Evolutionary conservation across 2,329 filamentous ascomycete genomes (phyloP), one percentile per base, ranked within the genome.

Genomic region (Fusarium subglutinans): DNA sequence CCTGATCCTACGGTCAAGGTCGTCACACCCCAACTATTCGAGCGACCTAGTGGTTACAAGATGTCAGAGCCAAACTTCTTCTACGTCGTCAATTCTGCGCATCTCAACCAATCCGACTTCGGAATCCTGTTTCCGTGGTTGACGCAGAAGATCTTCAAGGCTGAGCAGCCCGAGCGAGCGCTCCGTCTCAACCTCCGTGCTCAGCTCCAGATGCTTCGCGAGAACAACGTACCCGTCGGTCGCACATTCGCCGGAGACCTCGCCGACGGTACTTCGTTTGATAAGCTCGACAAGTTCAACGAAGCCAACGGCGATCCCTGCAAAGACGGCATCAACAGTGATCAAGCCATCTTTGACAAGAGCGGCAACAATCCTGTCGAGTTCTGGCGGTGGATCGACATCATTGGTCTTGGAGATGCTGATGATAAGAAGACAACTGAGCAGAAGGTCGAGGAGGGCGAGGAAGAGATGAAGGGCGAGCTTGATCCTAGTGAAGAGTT

Each of bases 81-180:
- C 83, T 96, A 94, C 80, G 91, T 94, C 6, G 80, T 87, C 20
- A 85, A 88, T 50, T 93, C 91, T n/a, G 93, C 94, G 1, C 94
- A 97, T 80, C 87, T 97, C 33, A 94, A 89, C 66, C 94, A 97
- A 82, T 93, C 90, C 26, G 94, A 97, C 79, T 97, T 96, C 76
- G 94, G 93, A 41, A 84, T 96, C 30, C 83, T 97, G 28, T 97
- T 97, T 79, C 94, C 94, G 1, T 93, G 91, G 87, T 77, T 91
- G 53, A 90, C 88, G 14, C 88, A 86, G 76, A 87, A 85, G 74
- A 86, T 91, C 14, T 89, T 91, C 73, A 85, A 86, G 5, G 87
- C 87, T 1, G 86, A 88, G 53, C 84, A 89, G 58, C 90, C 90
- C 0, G 89, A 90, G 77, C 85, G 89, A 18, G 86, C 88, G 1